Evolutionary conservation across 2,329 filamentous ascomycete genomes (phyloP), one percentile per base, ranked within the genome.

Genomic region (Lecanicillium sp.): DNA sequence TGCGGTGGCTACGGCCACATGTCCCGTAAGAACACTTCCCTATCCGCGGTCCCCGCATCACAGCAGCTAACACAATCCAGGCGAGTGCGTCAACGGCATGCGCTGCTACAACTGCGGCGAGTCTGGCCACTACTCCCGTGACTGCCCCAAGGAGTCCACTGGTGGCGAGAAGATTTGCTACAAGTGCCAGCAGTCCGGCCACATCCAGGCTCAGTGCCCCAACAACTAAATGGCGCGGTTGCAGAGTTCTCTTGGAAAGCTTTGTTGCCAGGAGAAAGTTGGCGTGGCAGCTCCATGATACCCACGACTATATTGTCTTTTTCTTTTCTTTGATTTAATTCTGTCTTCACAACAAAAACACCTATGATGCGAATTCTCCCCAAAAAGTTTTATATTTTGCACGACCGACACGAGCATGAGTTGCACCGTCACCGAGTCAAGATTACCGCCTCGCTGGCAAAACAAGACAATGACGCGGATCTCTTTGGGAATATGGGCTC

Each of bases 61-160:
- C 5, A n/a, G 17, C n/a, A n/a, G 31, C 53, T 56, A 48, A 56
- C 34, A 36, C 36, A 35, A n/a, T 36, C 15, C 41, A 79, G 76
- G 77, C 53, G 92, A 97, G 69, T 98, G 92, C 70, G 94, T 90
- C 55, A 94, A 97, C 66, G 92, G 92, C 57, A 90, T 94, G 75
- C 97, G 97, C 77, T 98, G 92, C 83, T 98, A 97, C 81, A 96
- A 96, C 80, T 97, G 92, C 53, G 78, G 78, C 58, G 88, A 96
- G 72, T 84, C 90, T 53, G 90, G 92, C 46, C 90, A 97, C 68
- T 80, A 96, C 64, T 94, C 86, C 50, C 85, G 90, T 50, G 92
- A 98, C 67, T 98, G 92, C 77, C 84, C 89, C 55, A 89, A 90
- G 62, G 90, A 95, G 69, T 85, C 86, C 44, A 78, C 81, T 53